Conservation (phyloP, 139 green algal genomes). For the Chlamydomonas schloesseri region DNA sequence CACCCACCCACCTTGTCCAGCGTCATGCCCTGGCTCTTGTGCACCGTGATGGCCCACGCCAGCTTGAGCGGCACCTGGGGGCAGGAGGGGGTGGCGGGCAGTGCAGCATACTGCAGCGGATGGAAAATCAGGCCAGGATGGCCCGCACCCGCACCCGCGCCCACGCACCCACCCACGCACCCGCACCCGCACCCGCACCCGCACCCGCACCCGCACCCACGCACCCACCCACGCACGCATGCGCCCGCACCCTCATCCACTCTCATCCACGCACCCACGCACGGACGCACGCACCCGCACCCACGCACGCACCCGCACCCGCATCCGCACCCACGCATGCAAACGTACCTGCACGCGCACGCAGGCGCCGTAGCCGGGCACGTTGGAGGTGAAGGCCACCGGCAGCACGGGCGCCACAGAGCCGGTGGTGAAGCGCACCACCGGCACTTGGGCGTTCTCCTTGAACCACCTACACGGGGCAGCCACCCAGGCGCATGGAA, state of each 20-base stretch:
- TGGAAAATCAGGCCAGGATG: neutral
- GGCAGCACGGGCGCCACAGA: neutral
- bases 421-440: neutral
- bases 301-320: too few relatives aligned
- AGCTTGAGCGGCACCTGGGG: conserved; percentile 48
- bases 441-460: neutral
- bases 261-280: too few relatives aligned
- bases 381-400: neutral
- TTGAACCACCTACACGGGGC: neutral
- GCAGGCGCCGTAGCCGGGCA: neutral
- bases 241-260: too few relatives aligned
- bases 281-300: too few relatives aligned
- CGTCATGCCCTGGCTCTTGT: conserved; percentile 79
- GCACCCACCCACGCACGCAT: neutral
- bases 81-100: neutral
- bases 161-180: too few relatives aligned
- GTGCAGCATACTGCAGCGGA: neutral
- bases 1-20: conserved; percentile 61
- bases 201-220: too few relatives aligned
- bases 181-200: too few relatives aligned
- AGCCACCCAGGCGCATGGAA: too few relatives aligned
- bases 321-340: too few relatives aligned
- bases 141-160: too few relatives aligned
- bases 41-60: conserved; percentile 73
- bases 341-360: conserved; percentile 23